These are phyloP conservation scores for Sungouiella thailandica DNA, from an alignment of 805 yeast genomes.

Conservation along the genomic window DNA sequence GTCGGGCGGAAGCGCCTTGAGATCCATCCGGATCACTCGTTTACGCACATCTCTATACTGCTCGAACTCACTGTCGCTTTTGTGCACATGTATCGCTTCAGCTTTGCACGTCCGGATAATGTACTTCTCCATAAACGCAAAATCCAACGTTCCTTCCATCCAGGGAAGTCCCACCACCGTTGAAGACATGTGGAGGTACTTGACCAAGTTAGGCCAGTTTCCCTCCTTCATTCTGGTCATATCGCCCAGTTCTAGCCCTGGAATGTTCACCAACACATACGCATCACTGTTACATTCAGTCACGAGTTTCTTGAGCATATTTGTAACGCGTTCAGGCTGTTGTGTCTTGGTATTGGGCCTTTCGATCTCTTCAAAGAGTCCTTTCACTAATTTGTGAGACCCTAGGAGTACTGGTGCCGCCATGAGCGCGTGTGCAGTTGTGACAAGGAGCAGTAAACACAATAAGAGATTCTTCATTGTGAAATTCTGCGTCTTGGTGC, in stretches of 20 bases:
- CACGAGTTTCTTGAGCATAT: conserved; percentile 30
- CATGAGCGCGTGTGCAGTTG: not conserved
- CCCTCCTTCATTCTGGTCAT: conserved; percentile 26
- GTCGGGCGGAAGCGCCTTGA: conserved; percentile 41
- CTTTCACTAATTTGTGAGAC: conserved; percentile 34
- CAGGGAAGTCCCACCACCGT: conserved; percentile 58
- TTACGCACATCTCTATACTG: conserved; percentile 58
- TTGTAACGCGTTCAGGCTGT: conserved; percentile 22
- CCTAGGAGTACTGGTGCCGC: conserved; percentile 35
- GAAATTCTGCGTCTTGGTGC: too few relatives aligned
- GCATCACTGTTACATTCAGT: conserved; percentile 37
- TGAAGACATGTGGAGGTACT: conserved; percentile 52
- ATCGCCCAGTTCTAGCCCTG: conserved; percentile 31
- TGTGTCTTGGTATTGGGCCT: conserved; percentile 18
- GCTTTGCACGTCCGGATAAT: conserved; percentile 51
- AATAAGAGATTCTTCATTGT: too few relatives aligned
- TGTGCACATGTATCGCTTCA: conserved; percentile 32
- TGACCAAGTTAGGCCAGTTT: conserved; percentile 45
- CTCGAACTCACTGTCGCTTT: conserved; percentile 43
- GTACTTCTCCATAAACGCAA: conserved; percentile 37
- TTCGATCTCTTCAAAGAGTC: conserved; percentile 20
- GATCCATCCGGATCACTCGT: conserved; percentile 56
- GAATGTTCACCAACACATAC: conserved; percentile 34
- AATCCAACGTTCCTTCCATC: conserved; percentile 36
- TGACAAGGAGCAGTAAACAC: not conserved